phyloP scores from a whole-genome alignment of 2,329 filamentous ascomycete species.

The Ophiostoma novo-ulmi region DNA sequence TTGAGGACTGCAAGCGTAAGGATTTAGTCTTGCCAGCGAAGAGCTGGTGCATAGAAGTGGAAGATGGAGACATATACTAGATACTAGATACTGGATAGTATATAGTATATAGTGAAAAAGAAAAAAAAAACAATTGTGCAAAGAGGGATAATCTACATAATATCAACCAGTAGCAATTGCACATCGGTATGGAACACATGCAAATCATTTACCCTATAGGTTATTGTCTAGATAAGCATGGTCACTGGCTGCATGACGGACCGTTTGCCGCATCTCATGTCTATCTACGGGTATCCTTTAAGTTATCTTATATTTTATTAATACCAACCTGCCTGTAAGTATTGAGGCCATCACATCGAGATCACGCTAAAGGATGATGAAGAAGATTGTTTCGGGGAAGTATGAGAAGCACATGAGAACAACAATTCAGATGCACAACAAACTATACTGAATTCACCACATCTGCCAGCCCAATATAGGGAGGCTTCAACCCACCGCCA shows the following conservation, averaged over 20 bases:
- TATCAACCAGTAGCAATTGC: not conserved
- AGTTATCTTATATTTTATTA: too few species aligned
- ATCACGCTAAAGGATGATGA: not conserved
- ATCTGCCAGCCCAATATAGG: not conserved
- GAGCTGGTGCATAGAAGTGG: not conserved
- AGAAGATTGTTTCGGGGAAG: not conserved
- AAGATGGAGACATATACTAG: not conserved
- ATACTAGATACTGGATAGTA: not conserved
- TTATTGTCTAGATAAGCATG: not conserved
- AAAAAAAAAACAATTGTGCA: too few species aligned
- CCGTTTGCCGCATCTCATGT: constrained; percentile 22
- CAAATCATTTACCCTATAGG: not conserved
- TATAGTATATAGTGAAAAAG: not conserved
- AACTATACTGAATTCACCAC: not conserved
- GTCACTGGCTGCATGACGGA: constrained; percentile 23
- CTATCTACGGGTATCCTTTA: not conserved
- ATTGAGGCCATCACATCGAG: not conserved
- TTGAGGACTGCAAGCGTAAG: not conserved
- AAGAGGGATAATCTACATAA: not conserved
- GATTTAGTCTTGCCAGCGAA: constrained; percentile 9
- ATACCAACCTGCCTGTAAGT: too few species aligned
- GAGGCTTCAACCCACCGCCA: not conserved
- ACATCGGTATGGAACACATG: constrained; percentile 3
- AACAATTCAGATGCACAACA: not conserved
- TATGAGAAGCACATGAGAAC: not conserved